Base-by-base conservation (phyloP, 768 basidiomycete species). In the Lactarius indigo region DNA sequence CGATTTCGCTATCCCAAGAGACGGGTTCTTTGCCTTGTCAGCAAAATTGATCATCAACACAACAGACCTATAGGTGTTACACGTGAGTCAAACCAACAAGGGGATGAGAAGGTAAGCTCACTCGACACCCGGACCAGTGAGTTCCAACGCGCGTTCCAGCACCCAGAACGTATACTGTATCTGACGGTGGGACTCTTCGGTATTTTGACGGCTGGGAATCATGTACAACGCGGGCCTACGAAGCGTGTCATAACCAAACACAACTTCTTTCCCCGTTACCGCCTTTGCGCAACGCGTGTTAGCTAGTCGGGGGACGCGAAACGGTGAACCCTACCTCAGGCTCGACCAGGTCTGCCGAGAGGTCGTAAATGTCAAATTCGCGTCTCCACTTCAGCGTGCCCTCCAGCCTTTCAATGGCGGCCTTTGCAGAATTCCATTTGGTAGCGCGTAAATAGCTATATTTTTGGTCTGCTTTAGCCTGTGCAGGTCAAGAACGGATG, bases 71-170 rank as follows among this genome's bases (percentile, higher is more conserved):
- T 15, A 42, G 23, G 2, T 18, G 12, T 44, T 26, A 47, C 28
- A 39, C 23, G 39, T 52, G 30, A 47, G 23, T 42, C 18, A 33
- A 20, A 61, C 5, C 10, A 18, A 64, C 26, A 66, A 58, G 33
- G 5, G 35, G 55, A n/a, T 4, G 30, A 5, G 30, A 5, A 23
- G 63, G 15, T 44, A 47, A 23, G 79, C 86, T 63, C 72, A 91
- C 91, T 94, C 93, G 41, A 94, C 87, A 28, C 91, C 91, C 26
- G 90, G 86, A 18, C 82, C 85, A 87, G 92, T 90, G 63, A 93
- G 79, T 70, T 94, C 91, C 30, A 90, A 79, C 20, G 82, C 79
- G 1, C 90, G 84, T 75, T 96, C 94, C 33, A 95, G 76, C 78
- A 87, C 82, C 86, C 88, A 96, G 18, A 94, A 84, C 1, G 83